Percentiles rank a stretch among this genome's conserved stretches.
These are phyloP conservation scores for Talaromyces sp. DNA, from an alignment of 2,329 filamentous ascomycete genomes.

Conservation along the genomic window DNA sequence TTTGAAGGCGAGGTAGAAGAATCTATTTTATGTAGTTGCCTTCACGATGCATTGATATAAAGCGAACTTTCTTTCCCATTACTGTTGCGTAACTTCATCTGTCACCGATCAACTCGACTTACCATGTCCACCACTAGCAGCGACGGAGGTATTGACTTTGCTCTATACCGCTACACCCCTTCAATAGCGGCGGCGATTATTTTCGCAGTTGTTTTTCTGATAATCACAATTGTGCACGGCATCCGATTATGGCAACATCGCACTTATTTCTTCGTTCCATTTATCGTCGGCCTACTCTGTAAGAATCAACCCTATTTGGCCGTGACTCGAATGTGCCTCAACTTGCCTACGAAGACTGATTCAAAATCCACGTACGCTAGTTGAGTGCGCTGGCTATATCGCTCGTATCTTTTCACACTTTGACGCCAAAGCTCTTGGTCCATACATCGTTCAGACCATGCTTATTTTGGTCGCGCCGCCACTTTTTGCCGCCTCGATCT, in stretches of 20 bases:
- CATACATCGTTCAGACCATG: conserved; percentile 25
- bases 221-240: background rate
- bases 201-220: background rate
- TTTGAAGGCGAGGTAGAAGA: no score
- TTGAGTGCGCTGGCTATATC: conserved; percentile 22
- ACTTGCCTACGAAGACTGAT: no score
- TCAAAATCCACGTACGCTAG: background rate
- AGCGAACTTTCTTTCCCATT: no score
- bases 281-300: conserved; percentile 29
- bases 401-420: conserved; percentile 21
- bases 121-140: background rate
- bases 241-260: conserved; percentile 11
- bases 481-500: conserved; percentile 30
- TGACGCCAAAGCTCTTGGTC: conserved; percentile 17
- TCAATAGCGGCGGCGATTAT: background rate
- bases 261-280: conserved; percentile 25
- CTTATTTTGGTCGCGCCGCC: conserved; percentile 30
- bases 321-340: no score
- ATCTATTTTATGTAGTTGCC: no score
- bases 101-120: no score
- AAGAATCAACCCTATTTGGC: conserved; percentile 11
- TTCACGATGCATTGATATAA: no score
- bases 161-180: background rate
- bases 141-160: background rate
- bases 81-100: no score